These are phyloP conservation scores for Xylaria longipes DNA, from an alignment of 495 filamentous ascomycete genomes.

Conservation along the genomic window DNA sequence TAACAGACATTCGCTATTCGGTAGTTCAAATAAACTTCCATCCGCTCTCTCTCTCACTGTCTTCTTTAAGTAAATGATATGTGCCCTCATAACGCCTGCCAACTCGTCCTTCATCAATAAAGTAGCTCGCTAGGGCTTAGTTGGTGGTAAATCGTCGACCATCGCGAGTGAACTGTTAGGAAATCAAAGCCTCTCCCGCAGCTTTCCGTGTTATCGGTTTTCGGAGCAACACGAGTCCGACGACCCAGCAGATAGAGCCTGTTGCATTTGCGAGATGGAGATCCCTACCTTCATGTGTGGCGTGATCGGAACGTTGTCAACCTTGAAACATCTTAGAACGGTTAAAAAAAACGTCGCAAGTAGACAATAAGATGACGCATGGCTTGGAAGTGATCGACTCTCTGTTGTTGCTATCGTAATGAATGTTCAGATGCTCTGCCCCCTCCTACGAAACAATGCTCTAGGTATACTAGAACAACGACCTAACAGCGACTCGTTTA, in stretches of 20 bases:
- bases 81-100: neutral
- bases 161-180: conserved; percentile 10
- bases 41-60: conserved; percentile 4
- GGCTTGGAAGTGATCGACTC: neutral
- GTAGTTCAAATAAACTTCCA: conserved; percentile 16
- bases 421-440: conserved; percentile 9
- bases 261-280: conserved; percentile 5
- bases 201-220: conserved; percentile 5
- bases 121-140: conserved; percentile 1
- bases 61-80: conserved; percentile 3
- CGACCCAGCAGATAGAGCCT: conserved; percentile 11
- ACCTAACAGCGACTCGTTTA: conserved; percentile 2
- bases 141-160: conserved; percentile 7
- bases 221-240: conserved; percentile 2
- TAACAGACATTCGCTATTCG: conserved; percentile 9
- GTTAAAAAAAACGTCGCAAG: neutral
- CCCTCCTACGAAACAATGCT: conserved; percentile 2
- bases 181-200: neutral
- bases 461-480: conserved; percentile 6
- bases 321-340: conserved; percentile 6
- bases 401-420: conserved; percentile 14
- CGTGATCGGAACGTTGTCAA: conserved; percentile 9
- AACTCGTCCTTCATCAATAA: conserved; percentile 2
- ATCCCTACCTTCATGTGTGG: conserved; percentile 1
- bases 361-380: conserved; percentile 7